These are phyloP conservation scores for Cardamine resedifolia DNA, from an alignment of 345 rosid species.

Conservation along the genomic window DNA sequence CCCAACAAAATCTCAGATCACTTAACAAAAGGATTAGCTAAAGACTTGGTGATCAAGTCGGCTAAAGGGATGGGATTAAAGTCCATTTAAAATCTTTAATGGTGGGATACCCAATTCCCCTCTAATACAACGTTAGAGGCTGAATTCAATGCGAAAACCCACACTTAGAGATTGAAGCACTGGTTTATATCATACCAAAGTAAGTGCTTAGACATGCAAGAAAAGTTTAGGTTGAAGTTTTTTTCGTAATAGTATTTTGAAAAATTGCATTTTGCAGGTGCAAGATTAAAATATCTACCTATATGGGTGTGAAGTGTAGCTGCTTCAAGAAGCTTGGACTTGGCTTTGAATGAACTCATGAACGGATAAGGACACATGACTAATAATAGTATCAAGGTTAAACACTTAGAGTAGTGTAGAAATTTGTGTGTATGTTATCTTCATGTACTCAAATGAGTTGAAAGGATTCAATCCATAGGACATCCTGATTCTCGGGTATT, in stretches of 20 bases:
- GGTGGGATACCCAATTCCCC: too few species aligned
- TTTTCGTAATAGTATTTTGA: too few species aligned
- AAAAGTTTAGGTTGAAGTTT: background rate
- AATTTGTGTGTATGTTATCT: background rate
- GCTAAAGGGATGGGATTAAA: too few species aligned
- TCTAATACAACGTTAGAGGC: too few species aligned
- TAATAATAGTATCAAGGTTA: background rate
- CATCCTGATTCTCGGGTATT: too few species aligned
- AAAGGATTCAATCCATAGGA: background rate
- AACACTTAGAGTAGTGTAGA: background rate
- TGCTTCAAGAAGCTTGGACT: background rate
- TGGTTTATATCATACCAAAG: background rate
- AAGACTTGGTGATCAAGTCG: background rate
- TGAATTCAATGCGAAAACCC: background rate
- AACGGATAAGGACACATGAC: slow-evolving; percentile 4
- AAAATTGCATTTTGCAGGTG: background rate
- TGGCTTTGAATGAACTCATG: background rate
- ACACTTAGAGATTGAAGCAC: background rate
- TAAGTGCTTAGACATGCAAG: background rate
- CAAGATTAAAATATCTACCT: background rate
- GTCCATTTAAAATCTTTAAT: too few species aligned
- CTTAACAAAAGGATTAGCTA: background rate
- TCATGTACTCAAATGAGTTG: background rate
- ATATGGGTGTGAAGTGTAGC: background rate
- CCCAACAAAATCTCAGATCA: background rate